Evolutionary conservation across 2,329 filamentous ascomycete genomes (phyloP).

Genomic region (Aspergillus pseudotamarii): DNA sequence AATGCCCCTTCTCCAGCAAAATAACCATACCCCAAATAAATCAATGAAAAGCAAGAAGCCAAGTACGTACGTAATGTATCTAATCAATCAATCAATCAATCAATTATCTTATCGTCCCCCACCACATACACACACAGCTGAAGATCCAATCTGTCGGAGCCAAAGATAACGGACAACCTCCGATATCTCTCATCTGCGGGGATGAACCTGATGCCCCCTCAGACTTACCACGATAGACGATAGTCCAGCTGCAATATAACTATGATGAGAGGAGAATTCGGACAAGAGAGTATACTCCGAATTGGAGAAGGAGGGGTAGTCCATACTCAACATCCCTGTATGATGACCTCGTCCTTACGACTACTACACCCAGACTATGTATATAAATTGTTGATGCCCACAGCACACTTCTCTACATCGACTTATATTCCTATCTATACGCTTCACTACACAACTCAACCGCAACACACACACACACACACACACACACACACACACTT

Average conservation of each 20-base stretch:
- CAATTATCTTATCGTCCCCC: background rate
- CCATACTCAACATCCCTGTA: background rate
- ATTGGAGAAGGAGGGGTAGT: background rate
- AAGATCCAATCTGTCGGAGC: background rate
- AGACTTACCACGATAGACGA: background rate
- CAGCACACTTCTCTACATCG: background rate
- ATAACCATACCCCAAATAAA: background rate
- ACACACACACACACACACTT: no score
- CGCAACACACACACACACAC: no score
- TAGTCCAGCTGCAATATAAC: background rate
- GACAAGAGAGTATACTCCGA: background rate
- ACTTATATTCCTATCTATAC: no score
- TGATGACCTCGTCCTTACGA: background rate
- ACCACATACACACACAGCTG: background rate
- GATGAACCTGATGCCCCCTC: background rate
- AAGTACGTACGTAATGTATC: background rate
- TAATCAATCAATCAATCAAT: background rate
- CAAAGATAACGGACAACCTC: conserved; percentile 1
- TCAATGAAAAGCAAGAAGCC: background rate
- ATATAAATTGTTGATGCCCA: background rate
- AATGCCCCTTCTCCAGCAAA: background rate
- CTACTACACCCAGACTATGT: no score
- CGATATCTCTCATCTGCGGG: background rate
- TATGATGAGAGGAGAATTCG: no score
- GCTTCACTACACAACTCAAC: no score